Evolutionary conservation across 1,139 yeast species (phyloP), one percentile per base, ranked within the genome.

Genomic region (Hyphopichia burtonii): DNA sequence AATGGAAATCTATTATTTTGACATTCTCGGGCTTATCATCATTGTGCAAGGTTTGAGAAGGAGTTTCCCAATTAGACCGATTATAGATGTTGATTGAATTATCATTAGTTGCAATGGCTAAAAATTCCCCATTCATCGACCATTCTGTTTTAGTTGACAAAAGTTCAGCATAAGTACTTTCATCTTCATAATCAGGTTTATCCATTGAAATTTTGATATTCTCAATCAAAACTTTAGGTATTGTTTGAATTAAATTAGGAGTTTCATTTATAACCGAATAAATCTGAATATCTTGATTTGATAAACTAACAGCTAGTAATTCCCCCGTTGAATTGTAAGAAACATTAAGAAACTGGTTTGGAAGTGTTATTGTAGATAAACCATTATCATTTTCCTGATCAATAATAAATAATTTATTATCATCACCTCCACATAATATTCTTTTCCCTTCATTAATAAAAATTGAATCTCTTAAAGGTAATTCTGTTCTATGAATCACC

Each of bases 351-450:
- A 84, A 67, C 59, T 78, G 86, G 49, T 80, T 88, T 5, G 74
- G 70, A 6, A 78, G 55, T 11, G 65, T 56, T 17, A 82, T 52
- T 2, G 43, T 39, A 9, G 51, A 45, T 2, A 65, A 57, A 11
- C 62, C 55, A 20, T 66, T 65, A 34, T 72, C 71, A n/a, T 63
- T 65, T 18, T 53, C 55, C 15, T 77, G 53, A 46, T 80, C 83
- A 3, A 86, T 66, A 2, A 88, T 54, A 9, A 73, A 69, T 42
- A 86, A 68, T 46, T 80, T 79, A 41, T 78, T 74, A 47, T 86
- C 94, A 54, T 88, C 94, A 41, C 96, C 94, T 23, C 89, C 93
- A 42, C 83, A 75, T 1, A 87, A 78, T 3, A 80, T 67, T 65
- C 86, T 74, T 39, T 78, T 72, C 0, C 91, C 96, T 46, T 82